Base-by-base conservation (phyloP, 371 early-diverging fungal species). In the Mortierella polycephala region DNA sequence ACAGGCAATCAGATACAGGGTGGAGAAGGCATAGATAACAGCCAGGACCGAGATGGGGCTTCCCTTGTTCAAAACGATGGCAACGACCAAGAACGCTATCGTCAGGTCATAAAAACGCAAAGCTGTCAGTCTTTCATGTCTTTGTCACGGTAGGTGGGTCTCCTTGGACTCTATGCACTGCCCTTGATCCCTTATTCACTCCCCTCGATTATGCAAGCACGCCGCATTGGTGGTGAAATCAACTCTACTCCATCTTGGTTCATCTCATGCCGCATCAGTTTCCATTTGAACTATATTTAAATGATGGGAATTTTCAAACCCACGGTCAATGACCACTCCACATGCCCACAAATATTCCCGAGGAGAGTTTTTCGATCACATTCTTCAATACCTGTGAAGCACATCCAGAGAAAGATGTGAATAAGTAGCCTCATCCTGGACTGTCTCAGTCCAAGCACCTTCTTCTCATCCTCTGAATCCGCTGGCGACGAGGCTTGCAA, bases 1-100 rank as follows among this genome's bases (percentile, higher is more conserved):
- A 23, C 79, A 80, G 46, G 90, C 84, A 41, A 92, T 70, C 64
- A 91, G 58, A 62, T 89, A 87, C 60, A 85, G 64, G 39, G 91
- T 75, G 56, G 88, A 79, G 74, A 92, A 88, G 39, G 76, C 85
- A 64, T 92, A 93, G 1, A 60, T 51, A 53, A 79, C 79, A 10
- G 72, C 52, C 53, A 79, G n/a, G 46, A 79, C 69, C n/a, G 79
- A 79, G 57, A 79, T 71, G 57, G 79, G 79, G 44, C 69, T 49
- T 12, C 53, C 60, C 62, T 71, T 65, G 56, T 72, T 45, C 59
- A 79, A 52, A 20, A 72, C 62, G 40, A 65, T 58, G n/a, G 79
- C 72, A 16, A 57, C 79, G n/a, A 77, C 50, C 39, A 77, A 53
- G 72, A 54, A 77, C 41, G 68, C 77, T 77, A 57, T 12, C 16